Evolutionary conservation across 768 basidiomycete genomes (phyloP), one percentile per base, ranked within the genome.

Genomic region (Trichaptum fuscoviolaceum): DNA sequence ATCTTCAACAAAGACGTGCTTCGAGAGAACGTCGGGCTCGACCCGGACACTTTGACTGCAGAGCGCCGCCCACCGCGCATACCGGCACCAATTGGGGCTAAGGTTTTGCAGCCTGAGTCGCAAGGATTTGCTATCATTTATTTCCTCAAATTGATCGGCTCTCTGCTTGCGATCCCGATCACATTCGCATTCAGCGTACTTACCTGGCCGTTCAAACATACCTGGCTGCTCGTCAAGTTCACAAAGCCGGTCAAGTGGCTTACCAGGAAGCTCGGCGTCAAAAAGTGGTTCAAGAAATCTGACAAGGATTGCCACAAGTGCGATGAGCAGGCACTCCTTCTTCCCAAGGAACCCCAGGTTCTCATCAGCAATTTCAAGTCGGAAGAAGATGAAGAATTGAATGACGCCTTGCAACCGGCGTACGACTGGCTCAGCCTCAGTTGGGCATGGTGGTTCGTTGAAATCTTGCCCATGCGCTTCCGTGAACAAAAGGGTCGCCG

Each of bases 1-100:
- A 77, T 87, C 70, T 90, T 90, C 77, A 75, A 82, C 23, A 69
- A 78, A 1, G 78, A 79, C 25, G 77, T 75, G 23, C 77, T 88
- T 57, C 74, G 73, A n/a, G 66, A 72, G 4, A 52, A 52, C 10
- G 72, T 83, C 10, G 82, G 87, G 0, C 70, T 88, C 63, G 83
- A 87, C 64, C 80, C 80, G 0, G 63, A 23, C 20, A 59, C 57
- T 12, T 24, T 52, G 8, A 12, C 20, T 36, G 42, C 30, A 23
- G 8, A 57, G 27, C 59, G 7, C 18, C 64, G 66, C 23, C 36
- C 15, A 63, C 58, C 57, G 6, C 59, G 59, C 23, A 61, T 60
- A 24, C 57, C 8, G 12, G 65, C 65, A 34, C 65, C 26, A 18
- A 57, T n/a, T 15, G 23, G 25, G 17, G 34, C 24, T 25, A 20